Evolutionary conservation across 805 yeast genomes (phyloP).

Genomic region (Saccharomycopsis fibuligera): DNA sequence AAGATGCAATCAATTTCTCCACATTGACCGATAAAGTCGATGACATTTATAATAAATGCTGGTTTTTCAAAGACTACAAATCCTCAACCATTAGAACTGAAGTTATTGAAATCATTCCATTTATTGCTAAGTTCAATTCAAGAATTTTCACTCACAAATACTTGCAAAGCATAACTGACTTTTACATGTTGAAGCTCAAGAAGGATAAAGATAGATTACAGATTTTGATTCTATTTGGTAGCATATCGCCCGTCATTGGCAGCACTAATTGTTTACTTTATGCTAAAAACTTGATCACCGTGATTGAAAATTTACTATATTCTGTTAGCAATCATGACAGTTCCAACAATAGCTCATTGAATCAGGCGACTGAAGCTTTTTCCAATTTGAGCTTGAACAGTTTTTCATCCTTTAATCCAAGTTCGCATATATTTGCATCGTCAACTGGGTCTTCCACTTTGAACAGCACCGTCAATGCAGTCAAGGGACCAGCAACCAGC

Average conservation of each 20-base stretch:
- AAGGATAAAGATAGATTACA: conserved; percentile 70
- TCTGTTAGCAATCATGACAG: conserved; percentile 3
- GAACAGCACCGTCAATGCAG: background rate
- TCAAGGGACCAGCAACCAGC: background rate
- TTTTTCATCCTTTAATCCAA: conserved; percentile 16
- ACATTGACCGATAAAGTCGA: conserved; percentile 13
- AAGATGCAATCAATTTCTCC: conserved; percentile 2
- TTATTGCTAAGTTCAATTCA: conserved; percentile 72
- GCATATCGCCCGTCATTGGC: conserved; percentile 29
- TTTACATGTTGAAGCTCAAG: conserved; percentile 72
- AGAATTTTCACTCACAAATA: conserved; percentile 71
- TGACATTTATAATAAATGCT: conserved; percentile 13
- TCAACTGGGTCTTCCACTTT: background rate
- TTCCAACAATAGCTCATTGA: background rate
- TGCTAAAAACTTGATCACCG: conserved; percentile 13
- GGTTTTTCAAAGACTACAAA: conserved; percentile 68
- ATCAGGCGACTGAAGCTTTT: conserved; percentile 8
- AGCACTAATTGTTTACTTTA: conserved; percentile 12
- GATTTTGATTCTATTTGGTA: conserved; percentile 76
- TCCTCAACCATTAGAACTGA: conserved; percentile 72
- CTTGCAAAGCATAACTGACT: conserved; percentile 70
- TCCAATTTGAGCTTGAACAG: conserved; percentile 6
- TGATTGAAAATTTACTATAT: conserved; percentile 15
- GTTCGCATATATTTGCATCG: conserved; percentile 9
- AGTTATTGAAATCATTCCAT: conserved; percentile 77